Conservation (phyloP, 2,329 filamentous ascomycete species). For the Byssoonygena ceratinophila region DNA sequence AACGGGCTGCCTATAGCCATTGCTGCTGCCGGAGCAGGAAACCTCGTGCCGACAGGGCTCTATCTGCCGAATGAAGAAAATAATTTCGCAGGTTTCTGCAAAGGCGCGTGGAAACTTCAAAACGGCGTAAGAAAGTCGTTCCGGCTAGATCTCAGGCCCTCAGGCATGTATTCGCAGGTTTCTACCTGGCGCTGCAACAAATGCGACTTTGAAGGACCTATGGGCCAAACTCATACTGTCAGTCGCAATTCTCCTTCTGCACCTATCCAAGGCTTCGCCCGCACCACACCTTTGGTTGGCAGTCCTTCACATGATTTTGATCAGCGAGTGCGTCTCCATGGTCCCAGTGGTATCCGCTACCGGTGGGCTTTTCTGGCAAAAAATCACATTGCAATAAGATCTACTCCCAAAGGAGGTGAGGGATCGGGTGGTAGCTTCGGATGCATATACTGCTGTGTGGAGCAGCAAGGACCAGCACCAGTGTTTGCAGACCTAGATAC, state of each 20-base stretch:
- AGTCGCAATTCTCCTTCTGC: constrained; percentile 16
- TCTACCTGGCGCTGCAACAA: constrained; percentile 32
- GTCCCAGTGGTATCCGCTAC: constrained; percentile 31
- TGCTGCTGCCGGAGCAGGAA: not conserved
- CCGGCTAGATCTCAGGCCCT: constrained; percentile 19
- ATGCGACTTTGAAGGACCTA: constrained; percentile 36
- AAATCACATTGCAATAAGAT: constrained; percentile 33
- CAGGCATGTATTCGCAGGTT: constrained; percentile 25
- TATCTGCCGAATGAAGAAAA: constrained; percentile 30
- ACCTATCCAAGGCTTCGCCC: constrained; percentile 9
- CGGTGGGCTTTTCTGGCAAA: constrained; percentile 42
- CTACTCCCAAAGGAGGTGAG: constrained; percentile 18
- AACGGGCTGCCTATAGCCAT: not conserved
- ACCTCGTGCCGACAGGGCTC: constrained; percentile 5
- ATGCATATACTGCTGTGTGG: constrained; percentile 40
- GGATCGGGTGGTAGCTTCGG: constrained; percentile 25
- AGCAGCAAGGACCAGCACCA: constrained; percentile 25
- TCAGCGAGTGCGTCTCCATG: constrained; percentile 22
- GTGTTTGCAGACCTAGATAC: constrained; percentile 33
- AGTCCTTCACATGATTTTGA: constrained; percentile 22
- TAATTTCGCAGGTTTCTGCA: constrained; percentile 36
- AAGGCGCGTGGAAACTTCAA: constrained; percentile 36
- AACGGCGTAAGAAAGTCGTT: constrained; percentile 28
- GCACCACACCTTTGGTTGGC: not conserved
- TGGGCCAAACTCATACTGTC: constrained; percentile 17